Evolutionary conservation across 1,284 basidiomycete genomes (phyloP), one percentile per base, ranked within the genome.

Genomic region (Apiotrichum domesticum): DNA sequence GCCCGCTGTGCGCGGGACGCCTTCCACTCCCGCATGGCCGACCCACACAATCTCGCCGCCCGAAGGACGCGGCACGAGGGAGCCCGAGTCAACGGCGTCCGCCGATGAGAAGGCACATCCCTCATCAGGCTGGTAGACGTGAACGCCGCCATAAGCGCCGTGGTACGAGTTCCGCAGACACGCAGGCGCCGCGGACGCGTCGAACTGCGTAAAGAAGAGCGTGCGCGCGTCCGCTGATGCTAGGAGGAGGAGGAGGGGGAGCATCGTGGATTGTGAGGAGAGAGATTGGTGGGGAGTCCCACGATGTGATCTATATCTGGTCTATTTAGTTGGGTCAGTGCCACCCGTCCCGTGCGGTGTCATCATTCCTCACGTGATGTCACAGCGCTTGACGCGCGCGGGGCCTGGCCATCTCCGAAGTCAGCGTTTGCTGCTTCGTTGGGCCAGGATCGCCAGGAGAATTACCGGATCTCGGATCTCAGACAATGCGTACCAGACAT

Each of bases 91-190:
- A 9, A 15, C 11, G n/a, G 41, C 13, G 37, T 8, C 37, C 13
- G 37, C 13, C 37, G 37, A 39, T 2, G 37, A 39, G 29, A 29
- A 29, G 8, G 37, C 37, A 13, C 8, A 9, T 2, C 37, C 37
- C 37, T 39, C 37, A 2, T 39, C 9, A 35, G 56, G 34, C 35
- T 48, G 29, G 56, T 51, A 46, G 59, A 65, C 54, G 49, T 58
- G 49, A 45, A 45, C 8, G n/a, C 46, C 56, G 42, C 66, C 71
- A 51, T 70, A 72, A 6, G 56, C 45, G 8, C 71, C 71, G 44
- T 63, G 62, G 58, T 69, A 70, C 9, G 59, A 46, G 15, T 51
- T 15, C 11, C 44, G 57, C 41, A 67, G 57, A 48, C 66, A 67
- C 6, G 57, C 11, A 21, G 63, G 54, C 15, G 33, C 7, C 21